Evolutionary conservation across 2,329 filamentous ascomycete species (phyloP), one percentile per base, ranked within the genome.

Genomic region (Ascochyta rabiei): DNA sequence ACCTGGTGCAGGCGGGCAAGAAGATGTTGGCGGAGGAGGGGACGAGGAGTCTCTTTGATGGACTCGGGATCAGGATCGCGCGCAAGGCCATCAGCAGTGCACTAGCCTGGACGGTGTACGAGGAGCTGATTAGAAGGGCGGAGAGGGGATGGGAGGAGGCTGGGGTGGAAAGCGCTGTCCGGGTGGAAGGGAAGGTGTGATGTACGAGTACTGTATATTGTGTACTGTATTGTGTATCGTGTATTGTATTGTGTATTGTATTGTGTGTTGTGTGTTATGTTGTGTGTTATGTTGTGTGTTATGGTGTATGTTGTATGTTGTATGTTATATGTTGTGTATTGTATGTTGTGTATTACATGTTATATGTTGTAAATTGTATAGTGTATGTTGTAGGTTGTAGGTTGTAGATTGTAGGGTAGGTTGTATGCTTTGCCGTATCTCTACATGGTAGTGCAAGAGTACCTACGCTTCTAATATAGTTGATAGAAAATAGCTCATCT

Each of bases 31-130:
- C 78, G 1, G 89, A 96, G 66, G 93, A 97, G 60, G 93, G 93
- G 0, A 65, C 89, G 18, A 83, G 88, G 48, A 89, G 89, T 57
- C 81, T 99, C 53, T 93, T 95, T 76, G 89, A 95, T 73, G 95
- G 95, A 1, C 76, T 99, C 51, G 90, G 85, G 1, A 79, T 99
- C 63, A 84, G 95, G 52, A 96, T 98, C 82, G 89, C 88, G 40
- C 84, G 95, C 64, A 99, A 99, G 76, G 93, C 92, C 5, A 77
- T 97, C 39, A 97, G 93, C 75, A 93, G 89, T 47, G 95, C 95
- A n/a, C 81, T 98, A 63, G 93, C 93, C 7, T 99, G 95, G 95
- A 98, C 93, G 9, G 82, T 97, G 35, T 99, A 99, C 71, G 95
- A 99, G 78, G 93, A 97, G 75, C 76, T 97, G 66, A 89, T 98